Base-by-base conservation (phyloP, 2,329 filamentous ascomycete genomes). In the Penicillium psychrosexuale region DNA sequence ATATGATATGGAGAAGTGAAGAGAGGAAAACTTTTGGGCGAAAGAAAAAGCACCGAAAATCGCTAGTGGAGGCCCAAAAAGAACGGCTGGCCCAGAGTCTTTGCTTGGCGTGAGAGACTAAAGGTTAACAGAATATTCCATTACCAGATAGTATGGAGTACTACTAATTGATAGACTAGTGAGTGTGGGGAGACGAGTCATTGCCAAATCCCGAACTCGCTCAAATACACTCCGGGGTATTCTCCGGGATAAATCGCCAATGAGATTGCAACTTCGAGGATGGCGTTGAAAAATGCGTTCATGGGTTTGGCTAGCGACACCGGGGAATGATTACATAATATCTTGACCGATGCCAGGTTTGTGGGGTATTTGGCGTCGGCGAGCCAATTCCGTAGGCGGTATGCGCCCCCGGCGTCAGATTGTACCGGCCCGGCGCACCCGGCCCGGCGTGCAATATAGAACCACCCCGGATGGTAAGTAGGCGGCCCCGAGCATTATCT, bases 41-140 rank as follows among this genome's bases (percentile, higher is more conserved):
- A 63, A 55, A 51, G 39, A 31, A 58, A 60, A 57, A 17, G 50
- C 22, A 17, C 24, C n/a, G 42, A 46, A 61, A 42, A 45, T 53
- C 28, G 22, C 39, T 34, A 52, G 57, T 58, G 58, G 50, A 61
- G 52, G 46, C 53, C 55, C 48, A 60, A 51, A 46, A 51, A 40
- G 51, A 53, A 58, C 43, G 24, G 38, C 17, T 24, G 56, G 54
- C 53, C 62, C 59, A 62, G 55, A 47, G 42, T 58, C 63, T 57
- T 57, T 44, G 43, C 61, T 64, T 59, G 61, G 61, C 60, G 58
- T 51, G 3, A 13, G 31, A 28, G 39, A 39, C 37, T 34, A 51
- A 34, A 55, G 15, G 19, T 48, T 43, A 46, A 53, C 39, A 30
- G 13, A 34, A 44, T 42, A 38, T 54, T 44, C 34, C 15, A 37